phyloP scores from a whole-genome alignment of 164 flowering plant species.

The Magnolia changhungtana region DNA sequence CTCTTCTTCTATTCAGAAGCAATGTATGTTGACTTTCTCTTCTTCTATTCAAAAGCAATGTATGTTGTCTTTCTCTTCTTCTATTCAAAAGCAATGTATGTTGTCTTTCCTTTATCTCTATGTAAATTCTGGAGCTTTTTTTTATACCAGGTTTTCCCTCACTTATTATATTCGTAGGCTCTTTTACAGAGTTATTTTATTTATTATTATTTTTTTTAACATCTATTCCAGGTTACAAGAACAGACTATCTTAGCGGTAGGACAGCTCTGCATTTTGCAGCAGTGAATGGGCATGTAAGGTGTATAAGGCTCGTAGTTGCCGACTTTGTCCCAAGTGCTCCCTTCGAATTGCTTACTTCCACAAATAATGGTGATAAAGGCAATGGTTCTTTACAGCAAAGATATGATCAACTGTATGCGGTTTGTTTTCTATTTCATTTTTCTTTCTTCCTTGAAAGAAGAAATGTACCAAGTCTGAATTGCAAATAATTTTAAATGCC shows the following conservation, averaged over 20 bases:
- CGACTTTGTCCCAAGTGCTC: slow-evolving; percentile 81
- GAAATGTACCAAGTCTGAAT: background rate
- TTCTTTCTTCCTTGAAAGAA: background rate
- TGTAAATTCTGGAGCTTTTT: background rate
- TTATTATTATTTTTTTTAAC: background rate
- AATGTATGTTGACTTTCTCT: slow-evolving; percentile 55
- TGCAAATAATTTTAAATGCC: background rate
- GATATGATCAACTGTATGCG: slow-evolving; percentile 46
- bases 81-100: slow-evolving; percentile 88
- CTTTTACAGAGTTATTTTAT: background rate
- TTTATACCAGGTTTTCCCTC: background rate
- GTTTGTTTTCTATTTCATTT: slow-evolving; percentile 4
- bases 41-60: slow-evolving; percentile 12
- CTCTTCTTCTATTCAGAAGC: slow-evolving; percentile 77
- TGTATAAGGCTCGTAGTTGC: slow-evolving; percentile 86
- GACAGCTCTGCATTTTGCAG: slow-evolving; percentile 96
- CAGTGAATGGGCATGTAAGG: slow-evolving; percentile 88
- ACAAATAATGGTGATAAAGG: slow-evolving; percentile 32
- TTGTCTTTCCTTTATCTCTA: slow-evolving; percentile 5
- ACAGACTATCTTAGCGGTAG: slow-evolving; percentile 95
- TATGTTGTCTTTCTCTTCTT: slow-evolving; percentile 60
- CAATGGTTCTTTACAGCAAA: slow-evolving; percentile 42
- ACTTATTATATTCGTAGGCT: background rate
- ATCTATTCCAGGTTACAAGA: slow-evolving; percentile 55
- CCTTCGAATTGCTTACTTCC: slow-evolving; percentile 44